Evolutionary conservation across 1,139 yeast genomes (phyloP).

Genomic region (Entelexis paramagnoliae): DNA sequence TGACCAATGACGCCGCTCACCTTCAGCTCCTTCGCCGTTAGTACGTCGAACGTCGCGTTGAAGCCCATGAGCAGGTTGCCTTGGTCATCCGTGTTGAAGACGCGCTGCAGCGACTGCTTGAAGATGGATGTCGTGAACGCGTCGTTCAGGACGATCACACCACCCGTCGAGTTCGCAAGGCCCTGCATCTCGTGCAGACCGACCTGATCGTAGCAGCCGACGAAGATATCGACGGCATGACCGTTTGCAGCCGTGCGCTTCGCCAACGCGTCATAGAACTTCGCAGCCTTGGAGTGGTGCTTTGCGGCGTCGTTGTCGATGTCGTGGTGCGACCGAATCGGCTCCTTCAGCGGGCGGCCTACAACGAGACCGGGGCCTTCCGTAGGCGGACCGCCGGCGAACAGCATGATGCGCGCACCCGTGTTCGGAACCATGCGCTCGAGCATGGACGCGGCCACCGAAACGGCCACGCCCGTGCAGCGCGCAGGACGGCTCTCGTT

Average conservation of each 20-base stretch:
- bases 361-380: constrained; percentile 93
- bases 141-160: constrained; percentile 81
- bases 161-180: constrained; percentile 83
- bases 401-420: constrained; percentile 84
- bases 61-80: constrained; percentile 77
- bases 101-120: constrained; percentile 82
- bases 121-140: constrained; percentile 95
- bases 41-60: constrained; percentile 58
- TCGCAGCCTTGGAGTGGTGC: constrained; percentile 83
- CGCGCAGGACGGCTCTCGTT: constrained; percentile 82
- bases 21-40: constrained; percentile 81
- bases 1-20: constrained; percentile 91
- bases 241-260: constrained; percentile 66
- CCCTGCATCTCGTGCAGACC: constrained; percentile 96
- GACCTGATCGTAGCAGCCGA: constrained; percentile 96
- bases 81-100: constrained; percentile 76
- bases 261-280: constrained; percentile 72
- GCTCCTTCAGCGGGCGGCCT: constrained; percentile 83
- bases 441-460: constrained; percentile 70
- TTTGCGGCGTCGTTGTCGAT: constrained; percentile 83
- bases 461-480: constrained; percentile 87
- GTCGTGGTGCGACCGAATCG: constrained; percentile 94
- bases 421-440: constrained; percentile 82
- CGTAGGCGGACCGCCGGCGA: constrained; percentile 94
- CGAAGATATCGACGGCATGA: constrained; percentile 85